Conservation (phyloP, 371 early-diverging fungal species). For the Mortierella sp. region DNA sequence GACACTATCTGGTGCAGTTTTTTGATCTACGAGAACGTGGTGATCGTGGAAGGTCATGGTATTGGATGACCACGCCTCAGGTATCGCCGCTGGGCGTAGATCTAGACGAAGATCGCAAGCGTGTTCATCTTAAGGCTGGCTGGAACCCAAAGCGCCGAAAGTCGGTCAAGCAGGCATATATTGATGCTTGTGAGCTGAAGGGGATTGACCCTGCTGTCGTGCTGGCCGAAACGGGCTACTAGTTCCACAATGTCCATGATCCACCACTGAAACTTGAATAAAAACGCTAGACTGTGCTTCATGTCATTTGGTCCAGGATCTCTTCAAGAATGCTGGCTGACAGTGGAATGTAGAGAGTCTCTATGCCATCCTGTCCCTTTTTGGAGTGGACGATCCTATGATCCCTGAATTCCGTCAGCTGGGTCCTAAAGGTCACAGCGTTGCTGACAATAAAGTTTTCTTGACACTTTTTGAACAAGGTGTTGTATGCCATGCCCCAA, state of each 20-base stretch:
- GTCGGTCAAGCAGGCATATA: constrained; percentile 30
- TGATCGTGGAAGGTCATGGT: constrained; percentile 37
- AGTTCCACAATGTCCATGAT: too few species aligned
- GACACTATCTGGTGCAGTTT: constrained; percentile 26
- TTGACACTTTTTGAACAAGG: constrained; percentile 76
- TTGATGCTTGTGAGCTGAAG: constrained; percentile 26
- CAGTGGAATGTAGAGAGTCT: constrained; percentile 85
- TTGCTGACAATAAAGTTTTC: constrained; percentile 87
- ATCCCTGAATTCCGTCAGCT: constrained; percentile 91
- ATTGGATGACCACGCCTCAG: constrained; percentile 22
- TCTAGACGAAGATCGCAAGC: constrained; percentile 29
- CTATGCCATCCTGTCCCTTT: constrained; percentile 78
- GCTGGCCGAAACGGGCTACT: constrained; percentile 7
- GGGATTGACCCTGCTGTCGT: constrained; percentile 19
- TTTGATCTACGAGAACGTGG: constrained; percentile 30
- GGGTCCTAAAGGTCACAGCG: constrained; percentile 83
- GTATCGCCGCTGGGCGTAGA: constrained; percentile 22
- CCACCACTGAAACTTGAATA: too few species aligned
- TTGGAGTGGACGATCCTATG: constrained; percentile 84
- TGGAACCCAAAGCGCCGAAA: constrained; percentile 34
- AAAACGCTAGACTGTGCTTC: too few species aligned
- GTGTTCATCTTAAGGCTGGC: constrained; percentile 16
- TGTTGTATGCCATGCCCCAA: constrained; percentile 69
- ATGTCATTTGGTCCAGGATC: constrained; percentile 68
- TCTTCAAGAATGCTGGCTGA: constrained; percentile 66